Percentiles rank a stretch among this genome's conserved stretches.
phyloP scores from a whole-genome alignment of 495 filamentous ascomycete genomes.

The Aspergillus cristatus region DNA sequence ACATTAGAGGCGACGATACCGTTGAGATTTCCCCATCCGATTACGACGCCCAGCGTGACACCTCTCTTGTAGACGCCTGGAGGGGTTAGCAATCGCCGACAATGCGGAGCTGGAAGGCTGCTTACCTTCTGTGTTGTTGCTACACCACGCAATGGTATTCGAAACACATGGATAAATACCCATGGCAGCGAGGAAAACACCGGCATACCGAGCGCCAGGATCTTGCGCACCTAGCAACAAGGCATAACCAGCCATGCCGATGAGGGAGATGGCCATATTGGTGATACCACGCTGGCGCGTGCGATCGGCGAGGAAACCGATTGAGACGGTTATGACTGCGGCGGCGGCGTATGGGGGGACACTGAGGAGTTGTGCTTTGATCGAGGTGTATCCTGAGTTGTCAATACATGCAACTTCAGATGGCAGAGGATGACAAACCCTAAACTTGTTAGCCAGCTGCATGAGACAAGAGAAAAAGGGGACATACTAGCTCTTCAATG shows the following conservation, averaged over 20 bases:
- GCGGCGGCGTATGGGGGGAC: conserved; percentile 88
- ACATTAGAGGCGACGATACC: conserved; percentile 74
- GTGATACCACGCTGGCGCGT: conserved; percentile 69
- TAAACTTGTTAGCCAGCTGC: conserved; percentile 19
- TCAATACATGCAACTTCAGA: neutral
- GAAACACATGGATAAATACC: conserved; percentile 89
- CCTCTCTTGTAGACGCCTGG: conserved; percentile 80
- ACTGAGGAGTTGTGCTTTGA: conserved; percentile 68
- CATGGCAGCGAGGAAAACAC: conserved; percentile 74
- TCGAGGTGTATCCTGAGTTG: conserved; percentile 55
- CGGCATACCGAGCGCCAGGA: conserved; percentile 66
- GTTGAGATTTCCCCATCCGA: conserved; percentile 91
- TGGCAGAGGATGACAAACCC: conserved; percentile 8
- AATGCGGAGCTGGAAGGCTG: neutral
- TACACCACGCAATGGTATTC: conserved; percentile 85
- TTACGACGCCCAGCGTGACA: conserved; percentile 75
- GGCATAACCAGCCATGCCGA: conserved; percentile 70
- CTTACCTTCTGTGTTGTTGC: conserved; percentile 75
- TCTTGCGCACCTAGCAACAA: conserved; percentile 60
- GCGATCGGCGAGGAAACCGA: conserved; percentile 74
- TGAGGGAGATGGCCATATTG: conserved; percentile 62
- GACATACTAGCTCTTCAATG: conserved; percentile 48
- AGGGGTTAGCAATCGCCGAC: neutral
- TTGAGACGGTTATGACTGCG: conserved; percentile 60
- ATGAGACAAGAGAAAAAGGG: neutral